These are phyloP conservation scores for Colletotrichum sp. DNA, from an alignment of 2,329 filamentous ascomycete genomes.

Conservation along the genomic window DNA sequence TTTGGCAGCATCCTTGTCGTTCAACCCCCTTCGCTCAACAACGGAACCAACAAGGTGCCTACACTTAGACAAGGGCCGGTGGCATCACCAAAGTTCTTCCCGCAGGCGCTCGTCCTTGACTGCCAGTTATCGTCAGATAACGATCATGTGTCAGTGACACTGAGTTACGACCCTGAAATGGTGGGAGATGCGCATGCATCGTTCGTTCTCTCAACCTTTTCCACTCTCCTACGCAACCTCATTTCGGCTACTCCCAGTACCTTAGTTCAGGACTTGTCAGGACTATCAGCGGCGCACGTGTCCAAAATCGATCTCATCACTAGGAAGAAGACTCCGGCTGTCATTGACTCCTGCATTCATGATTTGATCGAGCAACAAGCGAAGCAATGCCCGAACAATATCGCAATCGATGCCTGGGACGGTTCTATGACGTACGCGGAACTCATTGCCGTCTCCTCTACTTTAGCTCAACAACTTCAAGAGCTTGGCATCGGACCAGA, in stretches of 20 bases:
- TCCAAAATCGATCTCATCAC: neutral
- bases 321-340: neutral
- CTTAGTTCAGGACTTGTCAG: neutral
- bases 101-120: neutral
- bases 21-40: slow-evolving; percentile 20
- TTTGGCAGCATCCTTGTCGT: slow-evolving; percentile 35
- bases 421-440: slow-evolving; percentile 18
- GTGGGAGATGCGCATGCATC: neutral
- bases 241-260: neutral
- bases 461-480: slow-evolving; percentile 18
- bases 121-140: neutral
- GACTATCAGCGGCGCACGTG: neutral
- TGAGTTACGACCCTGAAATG: neutral
- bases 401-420: slow-evolving; percentile 11
- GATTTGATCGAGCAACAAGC: neutral
- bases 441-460: slow-evolving; percentile 17
- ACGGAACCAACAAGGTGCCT: neutral
- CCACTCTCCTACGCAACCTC: neutral
- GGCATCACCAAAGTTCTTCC: neutral
- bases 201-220: neutral
- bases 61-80: neutral
- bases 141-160: neutral
- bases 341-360: neutral
- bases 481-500: slow-evolving; percentile 20
- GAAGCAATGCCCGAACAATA: neutral